phyloP scores from a whole-genome alignment of 192 early-diverging fungal species.

The Allomyces macrogynus region DNA sequence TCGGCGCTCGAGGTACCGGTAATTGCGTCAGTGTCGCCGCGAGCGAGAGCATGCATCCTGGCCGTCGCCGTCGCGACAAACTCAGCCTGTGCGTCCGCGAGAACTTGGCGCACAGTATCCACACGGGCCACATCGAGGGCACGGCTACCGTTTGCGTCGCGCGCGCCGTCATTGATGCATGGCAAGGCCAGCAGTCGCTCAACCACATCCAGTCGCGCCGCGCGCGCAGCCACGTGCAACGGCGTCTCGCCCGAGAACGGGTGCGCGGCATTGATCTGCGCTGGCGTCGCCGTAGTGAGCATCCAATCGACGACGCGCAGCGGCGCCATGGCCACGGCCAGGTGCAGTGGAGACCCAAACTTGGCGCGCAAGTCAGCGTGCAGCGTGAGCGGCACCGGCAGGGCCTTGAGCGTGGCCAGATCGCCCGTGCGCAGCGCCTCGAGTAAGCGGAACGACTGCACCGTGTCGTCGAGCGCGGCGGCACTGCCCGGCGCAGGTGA shows the following conservation, averaged over 20 bases:
- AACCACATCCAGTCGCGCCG: constrained; percentile 9
- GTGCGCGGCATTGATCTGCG: constrained; percentile 7
- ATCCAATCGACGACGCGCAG: constrained; percentile 5
- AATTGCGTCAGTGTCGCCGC: constrained; percentile 9
- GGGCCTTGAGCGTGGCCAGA: too few species aligned
- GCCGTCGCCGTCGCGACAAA: constrained; percentile 23
- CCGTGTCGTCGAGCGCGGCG: too few species aligned
- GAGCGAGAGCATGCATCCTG: constrained; percentile 27
- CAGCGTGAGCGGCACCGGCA: too few species aligned
- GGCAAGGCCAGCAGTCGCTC: constrained; percentile 13
- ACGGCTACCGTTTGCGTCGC: constrained; percentile 7
- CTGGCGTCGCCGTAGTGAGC: neutral
- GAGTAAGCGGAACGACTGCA: too few species aligned
- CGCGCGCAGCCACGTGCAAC: constrained; percentile 14
- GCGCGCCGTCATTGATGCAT: constrained; percentile 11
- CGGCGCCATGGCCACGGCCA: constrained; percentile 10
- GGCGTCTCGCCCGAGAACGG: constrained; percentile 12
- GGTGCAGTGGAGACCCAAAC: constrained; percentile 16
- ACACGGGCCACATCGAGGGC: constrained; percentile 12
- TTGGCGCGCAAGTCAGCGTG: neutral
- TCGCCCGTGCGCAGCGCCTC: too few species aligned
- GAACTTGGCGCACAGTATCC: constrained; percentile 7
- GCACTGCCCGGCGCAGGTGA: too few species aligned
- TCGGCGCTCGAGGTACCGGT: too few species aligned
- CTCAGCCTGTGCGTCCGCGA: constrained; percentile 14